phyloP scores from a whole-genome alignment of 129 eudicot genomes.

The Mikania micrantha region DNA sequence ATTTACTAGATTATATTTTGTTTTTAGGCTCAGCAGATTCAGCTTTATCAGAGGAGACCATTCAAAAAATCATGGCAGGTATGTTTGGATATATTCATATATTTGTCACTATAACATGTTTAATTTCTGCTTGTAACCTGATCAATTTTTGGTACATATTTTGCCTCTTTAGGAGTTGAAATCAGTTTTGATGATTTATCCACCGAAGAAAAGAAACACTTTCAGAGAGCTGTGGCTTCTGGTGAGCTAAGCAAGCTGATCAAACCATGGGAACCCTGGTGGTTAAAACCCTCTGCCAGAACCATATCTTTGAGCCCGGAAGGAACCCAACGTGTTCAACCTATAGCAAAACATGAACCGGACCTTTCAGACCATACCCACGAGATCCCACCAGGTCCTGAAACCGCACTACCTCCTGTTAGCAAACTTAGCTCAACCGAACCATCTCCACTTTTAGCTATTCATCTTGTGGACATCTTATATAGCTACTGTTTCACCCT shows the following conservation, averaged over 20 bases:
- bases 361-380: slow-evolving; percentile 4
- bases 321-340: slow-evolving; percentile 72
- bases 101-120: not conserved
- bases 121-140: not conserved
- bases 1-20: not conserved
- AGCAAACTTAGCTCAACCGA: slow-evolving; percentile 49
- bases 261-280: slow-evolving; percentile 97
- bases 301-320: slow-evolving; percentile 49
- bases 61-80: slow-evolving; percentile 79
- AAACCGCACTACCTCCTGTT: slow-evolving; percentile 51
- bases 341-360: slow-evolving; percentile 31
- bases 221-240: slow-evolving; percentile 73
- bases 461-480: slow-evolving; percentile 76
- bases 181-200: slow-evolving; percentile 59
- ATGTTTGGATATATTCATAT: slow-evolving; percentile 14
- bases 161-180: slow-evolving; percentile 37
- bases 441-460: slow-evolving; percentile 75
- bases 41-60: slow-evolving; percentile 68
- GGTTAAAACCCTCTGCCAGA: slow-evolving; percentile 80
- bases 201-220: slow-evolving; percentile 49
- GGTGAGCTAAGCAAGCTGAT: slow-evolving; percentile 94
- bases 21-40: slow-evolving; percentile 38
- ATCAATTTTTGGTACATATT: not conserved
- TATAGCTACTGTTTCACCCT: slow-evolving; percentile 87
- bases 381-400: slow-evolving; percentile 78